These are phyloP conservation scores for Talaromyces thailandensis DNA, from an alignment of 495 filamentous ascomycete species.

Conservation along the genomic window DNA sequence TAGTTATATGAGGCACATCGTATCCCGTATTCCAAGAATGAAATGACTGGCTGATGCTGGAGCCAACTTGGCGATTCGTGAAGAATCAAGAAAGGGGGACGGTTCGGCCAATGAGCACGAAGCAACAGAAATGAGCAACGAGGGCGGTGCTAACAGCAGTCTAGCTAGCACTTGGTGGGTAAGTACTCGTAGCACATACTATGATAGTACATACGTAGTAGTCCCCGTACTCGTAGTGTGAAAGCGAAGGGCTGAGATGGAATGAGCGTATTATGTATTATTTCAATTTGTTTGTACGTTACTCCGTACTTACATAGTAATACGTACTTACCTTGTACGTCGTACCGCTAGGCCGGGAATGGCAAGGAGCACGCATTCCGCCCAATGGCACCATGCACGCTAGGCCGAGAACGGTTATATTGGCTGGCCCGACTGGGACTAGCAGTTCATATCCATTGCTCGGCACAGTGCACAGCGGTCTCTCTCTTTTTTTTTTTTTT, in stretches of 20 bases:
- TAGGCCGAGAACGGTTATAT: not conserved
- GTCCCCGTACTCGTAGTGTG: too few relatives aligned
- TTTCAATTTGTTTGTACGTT: too few relatives aligned
- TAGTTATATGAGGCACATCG: too few relatives aligned
- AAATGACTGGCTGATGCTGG: not conserved
- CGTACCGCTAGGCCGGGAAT: not conserved
- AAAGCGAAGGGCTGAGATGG: not conserved
- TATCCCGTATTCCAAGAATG: too few relatives aligned
- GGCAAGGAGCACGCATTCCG: not conserved
- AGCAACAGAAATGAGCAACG: not conserved
- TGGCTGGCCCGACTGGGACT: not conserved
- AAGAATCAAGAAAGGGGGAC: not conserved
- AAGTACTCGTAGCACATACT: too few relatives aligned
- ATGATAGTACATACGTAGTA: too few relatives aligned
- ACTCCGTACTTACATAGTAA: too few relatives aligned
- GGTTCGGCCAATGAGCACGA: not conserved
- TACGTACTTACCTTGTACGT: too few relatives aligned
- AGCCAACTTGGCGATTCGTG: not conserved
- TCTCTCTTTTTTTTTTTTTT: not conserved
- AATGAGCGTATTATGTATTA: not conserved
- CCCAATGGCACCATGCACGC: too few relatives aligned
- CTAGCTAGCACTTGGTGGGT: not conserved
- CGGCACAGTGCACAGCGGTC: too few relatives aligned
- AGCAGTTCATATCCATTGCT: not conserved
- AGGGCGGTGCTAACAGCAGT: too few relatives aligned